Evolutionary conservation across 164 flowering plant species (phyloP), one percentile per base, ranked within the genome.

Genomic region (Vitis rotundifolia): DNA sequence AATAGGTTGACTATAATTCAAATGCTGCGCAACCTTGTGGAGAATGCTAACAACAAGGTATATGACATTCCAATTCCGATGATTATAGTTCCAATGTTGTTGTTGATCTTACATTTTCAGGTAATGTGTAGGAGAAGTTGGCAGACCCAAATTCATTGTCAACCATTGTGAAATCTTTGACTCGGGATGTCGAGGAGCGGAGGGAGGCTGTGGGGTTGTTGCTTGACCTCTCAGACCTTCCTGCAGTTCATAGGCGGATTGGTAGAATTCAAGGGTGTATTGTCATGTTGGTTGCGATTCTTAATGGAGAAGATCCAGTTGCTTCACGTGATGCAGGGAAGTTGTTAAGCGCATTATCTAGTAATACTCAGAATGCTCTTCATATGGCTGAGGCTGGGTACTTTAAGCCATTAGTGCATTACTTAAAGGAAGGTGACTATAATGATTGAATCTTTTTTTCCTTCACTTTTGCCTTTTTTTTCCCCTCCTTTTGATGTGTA

Each of bases 311-410:
- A 9, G 94, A 89, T 73, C 78, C 77, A 29, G 61, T 72, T 60
- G 92, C 93, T 65, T 88, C 93, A 0, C 55, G 58, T 9, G 82
- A 88, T 82, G 92, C 97, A 4, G 78, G 67, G 62, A 81, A 77
- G 75, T 66, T 94, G 64, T 70, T 94, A 67, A 69, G 75, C 78
- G 80, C 81, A 19, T 79, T 94, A 75, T 90, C 98, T 0, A 68
- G 81, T 67, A 89, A 85, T 71, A 80, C 89, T 28, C 98, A 94
- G 68, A 87, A 90, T 79, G 96, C 82, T 50, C 94, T 94, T 81
- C 90, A 90, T 79, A 94, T 94, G 97, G 97, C 96, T 0, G 97
- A 94, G 80, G 93, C 97, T 22, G 94, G 93, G 49, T 91, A 89
- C 69, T 94, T 94, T 70, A 86, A 84, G 77, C 96, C 98, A 16